These are phyloP conservation scores for Cladosporium velox DNA, from an alignment of 2,329 filamentous ascomycete genomes.

Conservation along the genomic window DNA sequence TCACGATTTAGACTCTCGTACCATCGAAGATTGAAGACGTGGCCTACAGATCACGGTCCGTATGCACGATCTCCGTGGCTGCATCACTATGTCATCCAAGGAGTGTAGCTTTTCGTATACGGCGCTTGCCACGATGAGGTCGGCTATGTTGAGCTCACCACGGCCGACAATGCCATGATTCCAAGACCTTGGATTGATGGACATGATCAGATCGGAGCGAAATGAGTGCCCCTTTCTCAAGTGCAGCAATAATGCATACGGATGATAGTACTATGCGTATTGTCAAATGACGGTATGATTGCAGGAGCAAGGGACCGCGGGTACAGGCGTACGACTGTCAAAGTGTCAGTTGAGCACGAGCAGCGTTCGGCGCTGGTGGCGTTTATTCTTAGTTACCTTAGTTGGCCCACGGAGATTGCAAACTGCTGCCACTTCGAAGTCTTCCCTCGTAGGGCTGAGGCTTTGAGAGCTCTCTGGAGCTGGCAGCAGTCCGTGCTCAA, in stretches of 20 bases:
- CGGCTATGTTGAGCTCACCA: not conserved
- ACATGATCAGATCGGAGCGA: not conserved
- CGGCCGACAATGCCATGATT: not conserved
- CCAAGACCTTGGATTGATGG: not conserved
- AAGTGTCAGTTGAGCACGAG: not conserved
- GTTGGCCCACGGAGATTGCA: not conserved
- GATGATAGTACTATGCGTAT: not conserved
- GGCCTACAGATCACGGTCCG: slow-evolving; percentile 9
- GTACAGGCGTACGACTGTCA: not conserved
- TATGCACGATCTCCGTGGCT: not conserved
- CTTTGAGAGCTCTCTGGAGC: not conserved
- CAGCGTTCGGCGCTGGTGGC: not conserved
- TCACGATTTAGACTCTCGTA: slow-evolving; percentile 37
- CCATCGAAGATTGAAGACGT: slow-evolving; percentile 21
- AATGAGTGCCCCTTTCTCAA: slow-evolving; percentile 1
- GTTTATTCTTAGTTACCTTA: not conserved
- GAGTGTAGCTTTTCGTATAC: not conserved
- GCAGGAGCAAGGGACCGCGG: not conserved
- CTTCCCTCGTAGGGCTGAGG: not conserved
- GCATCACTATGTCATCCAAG: slow-evolving; percentile 18
- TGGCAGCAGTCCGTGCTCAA: slow-evolving; percentile 1
- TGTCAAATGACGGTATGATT: not conserved
- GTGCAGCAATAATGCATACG: not conserved
- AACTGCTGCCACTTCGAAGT: not conserved
- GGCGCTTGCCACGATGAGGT: not conserved